Evolutionary conservation across 2,329 filamentous ascomycete species (phyloP).

Genomic region (Stagonosporopsis tanaceti): DNA sequence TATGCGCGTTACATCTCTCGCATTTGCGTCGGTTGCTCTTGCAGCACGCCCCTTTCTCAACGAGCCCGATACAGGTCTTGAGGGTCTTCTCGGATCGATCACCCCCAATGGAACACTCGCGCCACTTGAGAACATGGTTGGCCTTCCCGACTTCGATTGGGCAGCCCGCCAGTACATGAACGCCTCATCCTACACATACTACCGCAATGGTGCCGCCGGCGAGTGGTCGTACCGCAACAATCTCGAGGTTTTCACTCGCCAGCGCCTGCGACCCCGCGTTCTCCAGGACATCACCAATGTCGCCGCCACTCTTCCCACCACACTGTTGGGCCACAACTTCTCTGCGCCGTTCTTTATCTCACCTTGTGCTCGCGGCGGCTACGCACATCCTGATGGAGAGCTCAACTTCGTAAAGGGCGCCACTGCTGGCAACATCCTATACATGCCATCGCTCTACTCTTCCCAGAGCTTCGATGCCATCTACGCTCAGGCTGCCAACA

Average conservation of each 20-base stretch:
- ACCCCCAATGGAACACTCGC: constrained; percentile 51
- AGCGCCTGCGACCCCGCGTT: constrained; percentile 58
- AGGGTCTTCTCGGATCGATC: constrained; percentile 31
- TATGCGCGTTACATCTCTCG: constrained; percentile 34
- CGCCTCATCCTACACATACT: constrained; percentile 62
- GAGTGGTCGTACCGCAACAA: constrained; percentile 67
- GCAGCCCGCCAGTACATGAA: constrained; percentile 60
- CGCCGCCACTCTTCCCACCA: constrained; percentile 52
- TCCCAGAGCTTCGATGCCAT: constrained; percentile 46
- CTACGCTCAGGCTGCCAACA: constrained; percentile 32
- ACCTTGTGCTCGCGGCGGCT: constrained; percentile 51
- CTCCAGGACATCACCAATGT: constrained; percentile 59
- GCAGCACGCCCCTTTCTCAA: constrained; percentile 46
- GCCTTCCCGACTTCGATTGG: constrained; percentile 64
- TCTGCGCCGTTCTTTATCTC: constrained; percentile 64
- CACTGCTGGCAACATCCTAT: constrained; percentile 58
- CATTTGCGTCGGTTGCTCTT: constrained; percentile 37
- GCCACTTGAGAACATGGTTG: constrained; percentile 55
- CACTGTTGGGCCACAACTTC: constrained; percentile 63
- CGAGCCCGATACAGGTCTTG: constrained; percentile 49
- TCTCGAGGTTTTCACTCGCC: constrained; percentile 62
- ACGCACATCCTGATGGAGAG: constrained; percentile 58
- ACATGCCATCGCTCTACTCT: constrained; percentile 55
- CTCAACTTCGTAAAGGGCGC: constrained; percentile 61
- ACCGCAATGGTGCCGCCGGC: constrained; percentile 63